These are phyloP conservation scores for Hymenoscyphus linearis DNA, from an alignment of 2,329 filamentous ascomycete genomes.

Conservation along the genomic window DNA sequence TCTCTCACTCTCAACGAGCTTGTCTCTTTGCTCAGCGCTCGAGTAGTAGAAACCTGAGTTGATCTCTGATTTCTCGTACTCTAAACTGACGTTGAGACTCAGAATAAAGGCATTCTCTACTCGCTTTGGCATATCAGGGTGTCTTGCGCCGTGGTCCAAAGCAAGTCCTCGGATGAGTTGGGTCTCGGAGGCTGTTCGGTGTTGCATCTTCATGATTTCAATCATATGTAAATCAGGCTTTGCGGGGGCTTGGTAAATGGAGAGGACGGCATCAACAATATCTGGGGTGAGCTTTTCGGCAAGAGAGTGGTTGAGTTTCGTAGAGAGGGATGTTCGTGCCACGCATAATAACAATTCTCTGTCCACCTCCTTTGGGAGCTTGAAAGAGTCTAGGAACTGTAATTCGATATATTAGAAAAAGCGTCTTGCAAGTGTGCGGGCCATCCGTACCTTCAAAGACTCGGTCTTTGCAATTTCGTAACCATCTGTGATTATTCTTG, in stretches of 20 bases:
- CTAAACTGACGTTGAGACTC: slow-evolving; percentile 90
- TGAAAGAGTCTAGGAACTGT: slow-evolving; percentile 90
- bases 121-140: slow-evolving; percentile 97
- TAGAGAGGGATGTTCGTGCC: slow-evolving; percentile 88
- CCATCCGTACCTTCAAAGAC: slow-evolving; percentile 65
- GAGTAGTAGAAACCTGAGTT: slow-evolving; percentile 99
- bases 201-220: slow-evolving; percentile 99
- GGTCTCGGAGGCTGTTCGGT: slow-evolving; percentile 91
- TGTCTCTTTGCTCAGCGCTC: slow-evolving; percentile 92
- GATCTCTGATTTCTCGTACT: slow-evolving; percentile 99
- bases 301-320: slow-evolving; percentile 85
- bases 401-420: slow-evolving; percentile 14
- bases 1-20: slow-evolving; percentile 95
- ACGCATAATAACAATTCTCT: slow-evolving; percentile 90
- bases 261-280: slow-evolving; percentile 92
- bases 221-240: slow-evolving; percentile 99
- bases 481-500: slow-evolving; percentile 92
- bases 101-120: slow-evolving; percentile 94
- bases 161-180: slow-evolving; percentile 91
- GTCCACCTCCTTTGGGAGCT: slow-evolving; percentile 81
- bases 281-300: slow-evolving; percentile 88
- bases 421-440: neutral
- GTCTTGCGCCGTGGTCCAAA: slow-evolving; percentile 89
- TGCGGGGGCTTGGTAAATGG: slow-evolving; percentile 81
- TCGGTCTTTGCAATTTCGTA: slow-evolving; percentile 96